A percentile compares a stretch with the other conserved stretches of the same genome.
phyloP scores from a whole-genome alignment of 495 filamentous ascomycete species.

The Saxispiralis lemnorum region DNA sequence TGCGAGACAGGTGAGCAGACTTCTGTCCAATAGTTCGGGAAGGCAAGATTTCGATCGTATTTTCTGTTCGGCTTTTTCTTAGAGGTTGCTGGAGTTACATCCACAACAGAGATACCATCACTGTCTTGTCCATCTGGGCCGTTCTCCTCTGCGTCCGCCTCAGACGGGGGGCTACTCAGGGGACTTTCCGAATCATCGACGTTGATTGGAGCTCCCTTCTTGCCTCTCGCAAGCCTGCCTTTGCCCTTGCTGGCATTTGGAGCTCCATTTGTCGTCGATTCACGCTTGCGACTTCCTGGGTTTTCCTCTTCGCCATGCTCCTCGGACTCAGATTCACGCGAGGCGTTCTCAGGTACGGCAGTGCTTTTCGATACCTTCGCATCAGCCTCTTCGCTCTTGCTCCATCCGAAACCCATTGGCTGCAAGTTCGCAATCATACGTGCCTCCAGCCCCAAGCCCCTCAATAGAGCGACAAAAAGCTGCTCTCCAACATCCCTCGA shows the following conservation, averaged over 20 bases:
- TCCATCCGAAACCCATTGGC: slow-evolving; percentile 80
- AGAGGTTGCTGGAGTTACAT: slow-evolving; percentile 24
- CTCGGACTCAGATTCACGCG: slow-evolving; percentile 5
- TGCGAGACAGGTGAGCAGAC: slow-evolving; percentile 63
- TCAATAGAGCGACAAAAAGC: slow-evolving; percentile 75
- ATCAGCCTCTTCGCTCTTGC: slow-evolving; percentile 55
- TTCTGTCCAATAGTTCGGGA: slow-evolving; percentile 89
- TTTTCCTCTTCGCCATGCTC: neutral
- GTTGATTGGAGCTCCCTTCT: slow-evolving; percentile 20
- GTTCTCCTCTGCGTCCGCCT: neutral
- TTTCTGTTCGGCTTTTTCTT: slow-evolving; percentile 27
- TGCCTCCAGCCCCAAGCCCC: slow-evolving; percentile 64
- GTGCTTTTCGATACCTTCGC: slow-evolving; percentile 19
- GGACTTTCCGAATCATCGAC: slow-evolving; percentile 21
- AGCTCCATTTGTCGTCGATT: no score
- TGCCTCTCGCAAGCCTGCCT: slow-evolving; percentile 8
- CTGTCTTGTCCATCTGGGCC: slow-evolving; percentile 8
- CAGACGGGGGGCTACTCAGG: slow-evolving; percentile 9
- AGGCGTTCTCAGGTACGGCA: neutral
- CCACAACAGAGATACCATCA: slow-evolving; percentile 27
- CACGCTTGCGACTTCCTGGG: neutral
- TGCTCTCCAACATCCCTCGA: slow-evolving; percentile 79
- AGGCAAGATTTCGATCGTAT: slow-evolving; percentile 55
- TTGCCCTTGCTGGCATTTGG: neutral
- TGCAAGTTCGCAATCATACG: slow-evolving; percentile 72